Conservation (phyloP, 371 early-diverging fungal genomes). For the Chytridiales sp. region DNA sequence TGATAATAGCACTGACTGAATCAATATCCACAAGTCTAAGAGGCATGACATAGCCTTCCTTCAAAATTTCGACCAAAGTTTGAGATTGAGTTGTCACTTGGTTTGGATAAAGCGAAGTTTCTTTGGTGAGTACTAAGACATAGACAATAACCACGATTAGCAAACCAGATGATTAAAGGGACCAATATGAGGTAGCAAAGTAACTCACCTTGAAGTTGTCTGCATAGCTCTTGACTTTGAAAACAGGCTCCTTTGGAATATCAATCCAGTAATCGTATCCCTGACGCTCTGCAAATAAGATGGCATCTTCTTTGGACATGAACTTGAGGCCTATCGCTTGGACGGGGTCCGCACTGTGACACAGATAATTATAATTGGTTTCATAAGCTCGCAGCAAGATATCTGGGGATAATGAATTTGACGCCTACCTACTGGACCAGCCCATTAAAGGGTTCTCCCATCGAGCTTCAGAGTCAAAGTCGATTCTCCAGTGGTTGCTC, state of each 20-base stretch:
- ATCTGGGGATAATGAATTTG: not conserved
- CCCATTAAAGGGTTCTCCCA: conserved; percentile 95
- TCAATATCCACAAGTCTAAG: no score
- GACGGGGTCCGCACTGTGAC: conserved; percentile 71
- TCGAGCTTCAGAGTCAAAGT: conserved; percentile 82
- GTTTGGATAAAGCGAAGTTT: no score
- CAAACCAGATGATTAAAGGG: no score
- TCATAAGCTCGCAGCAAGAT: not conserved
- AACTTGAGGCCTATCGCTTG: conserved; percentile 87
- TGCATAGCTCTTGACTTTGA: conserved; percentile 80
- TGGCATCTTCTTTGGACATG: conserved; percentile 81
- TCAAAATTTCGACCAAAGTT: no score
- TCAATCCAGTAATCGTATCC: conserved; percentile 91
- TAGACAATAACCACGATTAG: no score
- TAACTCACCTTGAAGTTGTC: conserved; percentile 84
- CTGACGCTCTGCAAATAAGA: conserved; percentile 90
- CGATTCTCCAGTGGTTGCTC: conserved; percentile 81
- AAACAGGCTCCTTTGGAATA: conserved; percentile 72
- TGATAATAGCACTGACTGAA: no score
- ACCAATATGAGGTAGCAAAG: no score
- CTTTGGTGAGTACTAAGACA: no score
- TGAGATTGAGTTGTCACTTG: no score
- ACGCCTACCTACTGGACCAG: conserved; percentile 81
- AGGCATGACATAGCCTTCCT: no score
- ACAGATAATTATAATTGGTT: conserved; percentile 4